Evolutionary conservation across 257 asterid genomes (phyloP), one percentile per base, ranked within the genome.

Genomic region (Scutellaria baicalensis): DNA sequence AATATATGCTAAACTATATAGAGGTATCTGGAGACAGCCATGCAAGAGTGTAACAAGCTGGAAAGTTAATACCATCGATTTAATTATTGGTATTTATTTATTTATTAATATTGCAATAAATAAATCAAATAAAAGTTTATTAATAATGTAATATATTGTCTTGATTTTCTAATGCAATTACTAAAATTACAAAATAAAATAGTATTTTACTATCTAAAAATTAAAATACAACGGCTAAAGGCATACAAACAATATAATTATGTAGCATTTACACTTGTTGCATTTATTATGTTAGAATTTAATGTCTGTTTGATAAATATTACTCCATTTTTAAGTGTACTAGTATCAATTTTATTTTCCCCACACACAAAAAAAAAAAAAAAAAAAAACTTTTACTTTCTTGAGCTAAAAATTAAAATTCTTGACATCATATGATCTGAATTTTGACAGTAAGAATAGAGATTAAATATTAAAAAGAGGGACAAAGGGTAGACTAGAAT

Each of bases 1-100:
- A n/a, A n/a, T n/a, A n/a, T n/a, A n/a, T n/a, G n/a, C n/a, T n/a
- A n/a, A n/a, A n/a, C 38, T 45, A 54, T 61, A 45, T 61, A 14
- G 47, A 39, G 8, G 43, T 27, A 23, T 0, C 51, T 72, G 66
- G 76, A 38, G 61, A 61, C 69, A 71, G 56, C 70, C 63, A 20
- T 71, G 69, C 63, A 70, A 48, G 14, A 45, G 62, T 40, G 60
- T 12, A 23, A 9, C 70, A 38, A 61, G 69, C 70, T 60, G 70
- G 63, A 71, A 71, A 61, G 76, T 7, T 61, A 38, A 39, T 12
- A 8, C 11, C 27, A 11, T 8, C 16, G 61, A 6, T 16, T 56
- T 16, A 17, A 27, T 27, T 27, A 1, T 27, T 27, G 3, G 5
- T 2, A 27, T 27, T 5, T 2, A 27, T 27, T 27, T 27, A 27